Conservation (phyloP, 1,284 basidiomycete genomes). For the Ganoderma lucidum region DNA sequence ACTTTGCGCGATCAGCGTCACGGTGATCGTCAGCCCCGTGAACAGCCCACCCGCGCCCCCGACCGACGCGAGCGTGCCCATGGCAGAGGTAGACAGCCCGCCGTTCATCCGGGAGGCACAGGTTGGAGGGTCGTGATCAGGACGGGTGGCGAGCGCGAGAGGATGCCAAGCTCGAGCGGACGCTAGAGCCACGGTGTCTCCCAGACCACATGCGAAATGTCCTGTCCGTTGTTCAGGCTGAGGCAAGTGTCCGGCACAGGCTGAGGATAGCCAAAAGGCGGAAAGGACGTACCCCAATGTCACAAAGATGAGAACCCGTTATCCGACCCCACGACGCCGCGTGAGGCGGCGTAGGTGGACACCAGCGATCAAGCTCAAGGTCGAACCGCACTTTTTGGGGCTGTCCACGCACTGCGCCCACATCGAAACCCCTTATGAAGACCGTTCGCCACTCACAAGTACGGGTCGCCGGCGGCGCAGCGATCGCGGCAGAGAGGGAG, state of each 20-base stretch:
- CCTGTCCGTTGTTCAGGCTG: conserved; percentile 44
- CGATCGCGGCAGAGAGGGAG: conserved; percentile 74
- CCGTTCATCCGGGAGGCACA: conserved; percentile 96
- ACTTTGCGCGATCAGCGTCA: conserved; percentile 72
- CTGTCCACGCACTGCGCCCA: conserved; percentile 7
- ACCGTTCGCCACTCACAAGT: conserved; percentile 35
- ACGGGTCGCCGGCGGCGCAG: conserved; percentile 62
- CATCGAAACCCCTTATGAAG: conserved; percentile 25
- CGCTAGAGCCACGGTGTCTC: conserved; percentile 71
- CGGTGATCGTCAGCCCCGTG: conserved; percentile 70
- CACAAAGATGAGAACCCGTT: conserved; percentile 59
- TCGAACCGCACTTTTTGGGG: conserved; percentile 35
- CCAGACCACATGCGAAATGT: conserved; percentile 85
- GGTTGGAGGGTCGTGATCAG: conserved; percentile 77
- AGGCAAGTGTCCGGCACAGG: not conserved
- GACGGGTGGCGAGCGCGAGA: conserved; percentile 71
- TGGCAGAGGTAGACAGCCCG: conserved; percentile 65
- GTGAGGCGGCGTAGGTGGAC: conserved; percentile 54
- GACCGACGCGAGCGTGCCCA: conserved; percentile 80
- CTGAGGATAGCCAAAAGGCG: no score
- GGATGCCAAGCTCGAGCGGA: conserved; percentile 89
- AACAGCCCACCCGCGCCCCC: conserved; percentile 67
- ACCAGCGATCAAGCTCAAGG: conserved; percentile 62
- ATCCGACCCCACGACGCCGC: conserved; percentile 58
- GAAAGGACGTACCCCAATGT: conserved; percentile 68